Percentiles rank a stretch among this genome's conserved stretches.
phyloP scores from a whole-genome alignment of 2,329 filamentous ascomycete species.

The Cladosporium sp. region DNA sequence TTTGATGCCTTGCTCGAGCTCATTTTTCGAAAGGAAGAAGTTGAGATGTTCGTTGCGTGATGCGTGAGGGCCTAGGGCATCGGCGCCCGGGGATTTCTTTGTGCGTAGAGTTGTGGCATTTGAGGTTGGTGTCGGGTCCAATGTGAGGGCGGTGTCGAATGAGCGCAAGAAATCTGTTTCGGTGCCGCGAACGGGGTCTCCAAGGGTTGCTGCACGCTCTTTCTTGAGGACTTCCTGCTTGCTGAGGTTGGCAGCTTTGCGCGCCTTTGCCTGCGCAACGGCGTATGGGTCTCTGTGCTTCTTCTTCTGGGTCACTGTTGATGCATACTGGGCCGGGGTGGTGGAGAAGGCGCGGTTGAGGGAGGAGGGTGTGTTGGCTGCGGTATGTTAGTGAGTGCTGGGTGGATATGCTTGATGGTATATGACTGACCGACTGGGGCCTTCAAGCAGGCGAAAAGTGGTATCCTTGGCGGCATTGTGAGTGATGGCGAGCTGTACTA shows the following conservation, averaged over 20 bases:
- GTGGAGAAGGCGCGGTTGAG: constrained; percentile 53
- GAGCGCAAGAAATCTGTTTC: constrained; percentile 81
- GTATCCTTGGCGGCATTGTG: constrained; percentile 51
- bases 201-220: constrained; percentile 64
- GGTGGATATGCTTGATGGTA: not conserved
- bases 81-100: constrained; percentile 8
- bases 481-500: constrained; percentile 5
- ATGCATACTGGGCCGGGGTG: constrained; percentile 64
- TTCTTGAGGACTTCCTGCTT: constrained; percentile 69
- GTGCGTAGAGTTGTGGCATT: constrained; percentile 22
- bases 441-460: constrained; percentile 45
- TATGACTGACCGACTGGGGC: constrained; percentile 37
- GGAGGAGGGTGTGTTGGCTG: constrained; percentile 21
- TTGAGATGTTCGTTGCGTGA: constrained; percentile 59
- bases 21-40: constrained; percentile 68
- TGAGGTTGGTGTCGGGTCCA: constrained; percentile 30
- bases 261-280: constrained; percentile 76
- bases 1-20: constrained; percentile 66
- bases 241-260: constrained; percentile 78
- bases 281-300: constrained; percentile 78
- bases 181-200: constrained; percentile 77
- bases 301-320: constrained; percentile 57
- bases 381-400: not conserved
- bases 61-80: constrained; percentile 14
- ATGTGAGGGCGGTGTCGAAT: constrained; percentile 62